Base-by-base conservation (phyloP, 75 land plant species). In the Pinus taeda region DNA sequence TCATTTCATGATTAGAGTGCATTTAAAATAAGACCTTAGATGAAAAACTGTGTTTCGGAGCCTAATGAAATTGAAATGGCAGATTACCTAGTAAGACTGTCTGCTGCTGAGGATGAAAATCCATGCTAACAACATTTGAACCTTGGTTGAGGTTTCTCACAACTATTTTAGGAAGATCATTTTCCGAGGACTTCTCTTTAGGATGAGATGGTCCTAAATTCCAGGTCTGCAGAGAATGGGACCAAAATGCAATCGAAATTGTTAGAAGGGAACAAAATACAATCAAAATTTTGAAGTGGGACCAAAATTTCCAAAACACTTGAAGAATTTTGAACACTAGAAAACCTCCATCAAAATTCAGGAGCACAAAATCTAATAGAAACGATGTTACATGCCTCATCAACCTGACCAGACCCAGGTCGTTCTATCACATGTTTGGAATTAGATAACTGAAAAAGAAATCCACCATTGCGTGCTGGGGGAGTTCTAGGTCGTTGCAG, bases 51-150 rank as follows among this genome's bases (percentile, higher is more conserved):
- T 0, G 1, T 6, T 45, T 6, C 6, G 7, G 7, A 45, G 6
- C 0, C 8, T 45, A 6, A 20, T 67, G 15, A 6, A 64, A 30
- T 15, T 62, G 2, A 26, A 26, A 37, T 67, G 77, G 70, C 15
- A 0, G 66, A 45, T 33, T 74, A 95, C 98, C 98, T 72, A 95
- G 88, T 75, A 95, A 84, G 15, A 93, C 64, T 60, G 89, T 86
- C 53, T 91, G 96, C 56, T 93, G 92, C 56, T 81, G 65, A 13
- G 98, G 98, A 76, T 95, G 98, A 73, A 95, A 95, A 83, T 95
- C 98, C 96, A 95, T 88, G 83, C 98, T 95, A 89, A 86, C 91
- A 30, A 89, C 94, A 87, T 75, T 81, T 55, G 98, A 89, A 30
- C 93, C 96, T 57, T 95, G 98, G 73, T 75, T 89, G 0, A 93